phyloP scores from a whole-genome alignment of 345 rosid genomes.

The Xanthoceras sorbifolium region DNA sequence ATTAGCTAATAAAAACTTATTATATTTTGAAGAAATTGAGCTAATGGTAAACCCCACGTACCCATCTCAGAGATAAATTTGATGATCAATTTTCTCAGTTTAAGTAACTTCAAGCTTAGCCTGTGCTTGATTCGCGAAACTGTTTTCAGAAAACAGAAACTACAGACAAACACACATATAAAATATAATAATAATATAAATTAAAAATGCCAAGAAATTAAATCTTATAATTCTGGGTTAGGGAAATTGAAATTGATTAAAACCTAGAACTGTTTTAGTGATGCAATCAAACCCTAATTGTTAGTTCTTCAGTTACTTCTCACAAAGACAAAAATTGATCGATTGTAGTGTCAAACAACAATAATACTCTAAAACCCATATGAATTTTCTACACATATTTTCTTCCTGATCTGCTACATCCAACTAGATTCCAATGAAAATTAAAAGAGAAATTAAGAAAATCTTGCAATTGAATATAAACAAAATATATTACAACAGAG shows the following conservation, averaged over 20 bases:
- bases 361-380: neutral
- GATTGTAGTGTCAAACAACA: neutral
- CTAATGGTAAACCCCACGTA: too few relatives aligned
- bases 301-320: neutral
- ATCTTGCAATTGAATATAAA: neutral
- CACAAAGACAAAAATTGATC: neutral
- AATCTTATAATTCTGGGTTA: too few relatives aligned
- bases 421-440: neutral
- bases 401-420: neutral
- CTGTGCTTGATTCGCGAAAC: neutral
- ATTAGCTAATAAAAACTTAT: too few relatives aligned
- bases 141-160: neutral
- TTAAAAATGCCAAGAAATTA: too few relatives aligned
- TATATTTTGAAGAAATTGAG: too few relatives aligned
- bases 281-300: neutral
- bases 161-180: too few relatives aligned
- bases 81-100: neutral
- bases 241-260: neutral
- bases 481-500: too few relatives aligned
- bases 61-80: neutral
- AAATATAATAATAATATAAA: too few relatives aligned
- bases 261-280: neutral
- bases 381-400: too few relatives aligned
- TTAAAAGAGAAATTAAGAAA: neutral
- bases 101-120: neutral